phyloP scores from a whole-genome alignment of 2,329 filamentous ascomycete genomes.

The Cladosporium sp. region DNA sequence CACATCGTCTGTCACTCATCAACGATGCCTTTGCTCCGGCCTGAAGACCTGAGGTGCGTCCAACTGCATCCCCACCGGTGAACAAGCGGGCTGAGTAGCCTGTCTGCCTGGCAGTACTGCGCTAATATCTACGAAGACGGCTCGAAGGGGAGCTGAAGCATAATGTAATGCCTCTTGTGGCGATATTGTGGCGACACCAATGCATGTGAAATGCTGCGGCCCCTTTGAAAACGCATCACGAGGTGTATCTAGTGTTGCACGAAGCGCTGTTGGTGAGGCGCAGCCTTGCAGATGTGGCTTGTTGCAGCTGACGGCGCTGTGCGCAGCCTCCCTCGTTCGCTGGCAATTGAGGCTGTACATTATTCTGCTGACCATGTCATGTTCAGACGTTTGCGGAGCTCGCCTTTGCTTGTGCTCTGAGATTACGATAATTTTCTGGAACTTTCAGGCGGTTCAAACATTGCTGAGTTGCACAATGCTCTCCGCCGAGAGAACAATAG shows the following conservation, averaged over 20 bases:
- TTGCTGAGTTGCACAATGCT: neutral
- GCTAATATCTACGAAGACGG: conserved; percentile 1
- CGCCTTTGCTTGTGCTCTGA: neutral
- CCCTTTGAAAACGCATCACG: neutral
- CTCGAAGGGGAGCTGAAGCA: conserved; percentile 8
- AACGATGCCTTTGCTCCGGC: neutral
- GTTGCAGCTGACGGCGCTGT: conserved; percentile 1
- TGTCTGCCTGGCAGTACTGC: conserved; percentile 3
- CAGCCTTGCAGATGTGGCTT: neutral
- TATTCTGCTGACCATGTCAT: neutral
- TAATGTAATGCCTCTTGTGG: conserved; percentile 2
- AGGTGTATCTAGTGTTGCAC: neutral
- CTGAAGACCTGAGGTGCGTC: conserved; percentile 7
- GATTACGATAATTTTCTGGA: neutral
- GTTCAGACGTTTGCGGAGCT: neutral
- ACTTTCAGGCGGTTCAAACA: too few relatives aligned
- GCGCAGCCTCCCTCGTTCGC: neutral
- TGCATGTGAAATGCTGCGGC: neutral
- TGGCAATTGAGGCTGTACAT: conserved; percentile 1
- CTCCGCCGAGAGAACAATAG: too few relatives aligned
- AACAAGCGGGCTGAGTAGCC: neutral
- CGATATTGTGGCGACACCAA: neutral
- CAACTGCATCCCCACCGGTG: conserved; percentile 10
- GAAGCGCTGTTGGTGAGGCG: neutral
- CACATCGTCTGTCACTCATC: neutral